Conservation (phyloP, 306 rosid genomes). For the Cucurbita maxima region DNA sequence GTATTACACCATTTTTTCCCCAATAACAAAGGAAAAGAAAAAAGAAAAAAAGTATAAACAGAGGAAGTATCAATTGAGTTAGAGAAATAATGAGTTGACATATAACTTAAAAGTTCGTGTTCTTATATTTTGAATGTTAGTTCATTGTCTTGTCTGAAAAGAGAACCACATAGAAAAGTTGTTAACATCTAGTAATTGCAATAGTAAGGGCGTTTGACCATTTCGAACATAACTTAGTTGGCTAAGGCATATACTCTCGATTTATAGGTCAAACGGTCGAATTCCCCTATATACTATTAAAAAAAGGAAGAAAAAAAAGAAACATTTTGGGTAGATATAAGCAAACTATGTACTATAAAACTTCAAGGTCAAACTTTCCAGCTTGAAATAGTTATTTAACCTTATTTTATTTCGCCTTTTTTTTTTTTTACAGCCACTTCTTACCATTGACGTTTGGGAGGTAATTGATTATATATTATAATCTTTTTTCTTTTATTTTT, state of each 20-base stretch:
- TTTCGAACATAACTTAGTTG: no score
- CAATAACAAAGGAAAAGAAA: background rate
- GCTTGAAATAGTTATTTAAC: background rate
- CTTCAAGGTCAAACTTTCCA: background rate
- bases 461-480: constrained; percentile 20
- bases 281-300: no score
- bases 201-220: background rate
- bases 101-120: no score
- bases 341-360: background rate
- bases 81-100: no score
- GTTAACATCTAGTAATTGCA: background rate
- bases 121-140: background rate
- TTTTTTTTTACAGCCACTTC: constrained; percentile 53
- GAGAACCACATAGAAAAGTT: background rate
- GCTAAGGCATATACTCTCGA: background rate
- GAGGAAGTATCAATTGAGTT: background rate
- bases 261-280: background rate
- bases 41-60: background rate
- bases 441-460: constrained; percentile 92
- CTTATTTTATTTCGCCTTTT: background rate
- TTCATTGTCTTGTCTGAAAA: background rate
- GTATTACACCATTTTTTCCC: constrained; percentile 7
- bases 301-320: no score
- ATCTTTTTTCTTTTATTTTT: background rate
- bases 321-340: no score